Conservation (phyloP, 2,329 filamentous ascomycete species). For the Leptographium procerum region DNA sequence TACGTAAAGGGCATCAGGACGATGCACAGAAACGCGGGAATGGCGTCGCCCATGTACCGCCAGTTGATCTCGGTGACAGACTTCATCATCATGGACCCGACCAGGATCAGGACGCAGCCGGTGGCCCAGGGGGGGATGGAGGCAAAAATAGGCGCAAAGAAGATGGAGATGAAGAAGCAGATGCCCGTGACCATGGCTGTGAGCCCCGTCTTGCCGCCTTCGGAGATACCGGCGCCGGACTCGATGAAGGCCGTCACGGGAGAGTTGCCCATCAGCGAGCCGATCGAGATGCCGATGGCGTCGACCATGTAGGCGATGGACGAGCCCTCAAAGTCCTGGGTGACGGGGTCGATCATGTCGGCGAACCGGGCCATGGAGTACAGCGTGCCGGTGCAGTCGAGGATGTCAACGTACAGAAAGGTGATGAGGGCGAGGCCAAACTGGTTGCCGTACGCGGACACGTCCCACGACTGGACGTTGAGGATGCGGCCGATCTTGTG, state of each 20-base stretch:
- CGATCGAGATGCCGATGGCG: slow-evolving; percentile 58
- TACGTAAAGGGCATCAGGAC: slow-evolving; percentile 68
- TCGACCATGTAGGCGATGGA: slow-evolving; percentile 68
- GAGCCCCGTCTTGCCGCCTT: slow-evolving; percentile 62
- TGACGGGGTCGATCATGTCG: slow-evolving; percentile 40
- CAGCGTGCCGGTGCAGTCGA: slow-evolving; percentile 64
- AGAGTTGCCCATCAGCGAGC: slow-evolving; percentile 55
- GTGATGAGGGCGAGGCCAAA: slow-evolving; percentile 63
- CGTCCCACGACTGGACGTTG: slow-evolving; percentile 53
- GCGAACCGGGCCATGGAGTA: slow-evolving; percentile 71
- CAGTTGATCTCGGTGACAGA: slow-evolving; percentile 66
- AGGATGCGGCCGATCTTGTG: slow-evolving; percentile 55
- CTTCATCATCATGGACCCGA: slow-evolving; percentile 65
- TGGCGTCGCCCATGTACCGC: slow-evolving; percentile 61
- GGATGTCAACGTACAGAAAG: slow-evolving; percentile 68
- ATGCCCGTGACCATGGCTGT: slow-evolving; percentile 57
- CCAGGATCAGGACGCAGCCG: slow-evolving; percentile 58
- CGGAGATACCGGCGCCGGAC: slow-evolving; percentile 62
- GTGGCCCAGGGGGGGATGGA: slow-evolving; percentile 70
- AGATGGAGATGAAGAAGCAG: slow-evolving; percentile 59
- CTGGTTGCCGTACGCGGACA: slow-evolving; percentile 44
- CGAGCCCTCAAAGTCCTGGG: slow-evolving; percentile 75
- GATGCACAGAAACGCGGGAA: slow-evolving; percentile 65
- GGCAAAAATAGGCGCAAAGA: slow-evolving; percentile 66
- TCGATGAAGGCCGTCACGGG: slow-evolving; percentile 67